phyloP scores from a whole-genome alignment of 2,329 filamentous ascomycete genomes.

The Ophiocordyceps robertsii region DNA sequence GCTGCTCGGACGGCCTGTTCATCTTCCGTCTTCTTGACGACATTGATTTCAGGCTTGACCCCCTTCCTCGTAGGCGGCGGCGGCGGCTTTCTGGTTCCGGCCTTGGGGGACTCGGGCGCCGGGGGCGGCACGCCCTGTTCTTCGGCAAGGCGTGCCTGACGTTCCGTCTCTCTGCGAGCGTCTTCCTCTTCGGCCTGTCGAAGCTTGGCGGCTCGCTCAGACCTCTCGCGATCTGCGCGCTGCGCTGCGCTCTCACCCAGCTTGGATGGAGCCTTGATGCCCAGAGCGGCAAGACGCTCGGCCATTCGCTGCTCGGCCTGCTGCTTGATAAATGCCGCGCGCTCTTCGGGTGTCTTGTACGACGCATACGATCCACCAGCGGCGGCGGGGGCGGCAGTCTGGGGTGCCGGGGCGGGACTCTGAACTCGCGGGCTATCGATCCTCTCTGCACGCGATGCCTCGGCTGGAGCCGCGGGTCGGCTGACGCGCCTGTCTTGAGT shows the following conservation, averaged over 20 bases:
- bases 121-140: constrained; percentile 56
- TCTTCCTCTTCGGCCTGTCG: constrained; percentile 91
- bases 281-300: constrained; percentile 83
- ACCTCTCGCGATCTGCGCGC: constrained; percentile 74
- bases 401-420: constrained; percentile 38
- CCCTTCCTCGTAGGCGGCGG: constrained; percentile 70
- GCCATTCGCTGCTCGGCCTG: constrained; percentile 96
- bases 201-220: constrained; percentile 76
- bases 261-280: constrained; percentile 73
- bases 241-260: constrained; percentile 70
- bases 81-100: constrained; percentile 49
- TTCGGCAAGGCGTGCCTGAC: constrained; percentile 68
- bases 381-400: constrained; percentile 30
- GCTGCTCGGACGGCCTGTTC: constrained; percentile 42
- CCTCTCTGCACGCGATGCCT: constrained; percentile 27
- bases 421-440: constrained; percentile 33
- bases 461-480: constrained; percentile 24
- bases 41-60: constrained; percentile 44
- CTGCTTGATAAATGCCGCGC: constrained; percentile 91
- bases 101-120: constrained; percentile 29
- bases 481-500: constrained; percentile 41
- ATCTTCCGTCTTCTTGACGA: constrained; percentile 43
- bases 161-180: constrained; percentile 72
- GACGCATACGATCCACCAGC: constrained; percentile 60
- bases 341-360: constrained; percentile 84